These are phyloP conservation scores for Dryadomyces sulphureus DNA, from an alignment of 2,329 filamentous ascomycete genomes.

Conservation along the genomic window DNA sequence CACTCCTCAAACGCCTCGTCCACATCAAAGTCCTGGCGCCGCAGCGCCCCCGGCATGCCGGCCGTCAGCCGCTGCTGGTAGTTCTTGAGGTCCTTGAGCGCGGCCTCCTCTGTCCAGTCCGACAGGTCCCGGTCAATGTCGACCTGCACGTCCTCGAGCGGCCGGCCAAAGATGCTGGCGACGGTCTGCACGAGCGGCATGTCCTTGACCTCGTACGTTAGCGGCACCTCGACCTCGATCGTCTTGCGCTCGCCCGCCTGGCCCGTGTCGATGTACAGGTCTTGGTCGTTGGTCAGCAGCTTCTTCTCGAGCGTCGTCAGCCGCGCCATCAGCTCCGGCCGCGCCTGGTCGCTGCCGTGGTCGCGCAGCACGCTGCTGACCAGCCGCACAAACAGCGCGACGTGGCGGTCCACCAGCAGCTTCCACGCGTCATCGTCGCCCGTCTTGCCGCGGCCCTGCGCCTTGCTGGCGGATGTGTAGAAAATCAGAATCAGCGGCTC, in stretches of 20 bases:
- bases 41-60: constrained; percentile 61
- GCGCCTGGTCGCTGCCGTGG: constrained; percentile 71
- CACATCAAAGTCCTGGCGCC: constrained; percentile 74
- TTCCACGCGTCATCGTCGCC: constrained; percentile 82
- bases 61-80: constrained; percentile 84
- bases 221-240: constrained; percentile 67
- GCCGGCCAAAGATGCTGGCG: constrained; percentile 70
- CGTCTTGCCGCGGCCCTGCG: constrained; percentile 57
- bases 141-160: constrained; percentile 64
- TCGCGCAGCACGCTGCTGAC: constrained; percentile 67
- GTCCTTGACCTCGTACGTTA: constrained; percentile 88
- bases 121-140: constrained; percentile 74
- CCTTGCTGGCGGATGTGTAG: constrained; percentile 87
- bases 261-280: constrained; percentile 52
- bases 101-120: constrained; percentile 82
- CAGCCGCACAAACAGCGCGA: constrained; percentile 85
- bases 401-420: constrained; percentile 79
- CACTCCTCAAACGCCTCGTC: constrained; percentile 80
- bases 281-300: constrained; percentile 83
- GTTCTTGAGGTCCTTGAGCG: constrained; percentile 77
- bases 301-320: constrained; percentile 81
- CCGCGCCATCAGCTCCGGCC: constrained; percentile 67
- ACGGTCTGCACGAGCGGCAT: constrained; percentile 90
- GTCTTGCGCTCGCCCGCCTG: constrained; percentile 48
- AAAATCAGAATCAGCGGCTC: constrained; percentile 93